Evolutionary conservation across 345 rosid genomes (phyloP), one percentile per base, ranked within the genome.

Genomic region (Eucalyptus cloeziana): DNA sequence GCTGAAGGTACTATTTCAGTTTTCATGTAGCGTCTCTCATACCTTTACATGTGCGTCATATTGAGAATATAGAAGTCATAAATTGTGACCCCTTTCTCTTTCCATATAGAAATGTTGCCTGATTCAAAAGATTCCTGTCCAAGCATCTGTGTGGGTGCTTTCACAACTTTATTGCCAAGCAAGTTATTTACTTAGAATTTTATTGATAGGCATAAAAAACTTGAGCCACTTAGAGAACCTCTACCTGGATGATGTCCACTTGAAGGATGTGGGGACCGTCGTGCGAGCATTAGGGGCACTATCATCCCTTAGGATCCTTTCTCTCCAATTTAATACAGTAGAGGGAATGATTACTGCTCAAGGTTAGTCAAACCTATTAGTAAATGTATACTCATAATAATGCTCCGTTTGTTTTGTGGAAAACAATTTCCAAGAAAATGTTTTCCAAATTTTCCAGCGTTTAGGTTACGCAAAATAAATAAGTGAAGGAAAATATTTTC

Each of bases 331-430:
- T 10, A 27, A 5, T 60, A 60, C 31, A 60, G 0, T 60, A 60
- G 67, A 60, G 0, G 67, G 67, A 60, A 25, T 0, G 1, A 60
- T 27, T 25, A 27, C 67, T 60, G 1, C 15, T 11, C 67, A 27
- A 60, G 67, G 67, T 60, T 27, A 60, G 67, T 60, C 15, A 12
- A 60, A 5, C 67, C 7, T 0, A 0, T 60, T 27, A 12, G 15
- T 60, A 27, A 25, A 60, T 60, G 15, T 5, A 60, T 60, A 3
- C 30, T 60, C n/a, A 27, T 25, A 3, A 54, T 22, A 54, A 54
- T 0, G 12, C 27, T 54, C 5, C 0, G 0, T 54, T 54, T 1
- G 1, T 54, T 54, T 54, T 22, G 60, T 0, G 0, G 5, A 54
- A 54, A 54, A 54, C 12, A 54, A 54, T 22, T 54, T 54, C 1